Percentiles rank a stretch among this genome's conserved stretches.
These are phyloP conservation scores for Skeletonema grethae DNA, from an alignment of 108 stramenopile species.

Conservation along the genomic window DNA sequence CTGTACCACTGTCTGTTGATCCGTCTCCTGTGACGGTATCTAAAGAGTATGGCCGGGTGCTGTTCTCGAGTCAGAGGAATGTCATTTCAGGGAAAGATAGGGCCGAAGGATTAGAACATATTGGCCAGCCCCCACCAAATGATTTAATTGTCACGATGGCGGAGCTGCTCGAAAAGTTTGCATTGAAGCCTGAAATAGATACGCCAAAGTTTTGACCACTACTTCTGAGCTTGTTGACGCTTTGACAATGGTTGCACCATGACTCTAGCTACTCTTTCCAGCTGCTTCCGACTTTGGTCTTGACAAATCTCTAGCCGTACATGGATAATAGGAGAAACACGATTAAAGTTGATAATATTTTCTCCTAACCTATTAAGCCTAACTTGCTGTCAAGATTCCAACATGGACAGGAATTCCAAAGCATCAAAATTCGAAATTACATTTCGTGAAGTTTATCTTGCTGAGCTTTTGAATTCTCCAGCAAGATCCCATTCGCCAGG, in stretches of 20 bases:
- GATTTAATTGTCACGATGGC: not conserved
- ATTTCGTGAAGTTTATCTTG: not conserved
- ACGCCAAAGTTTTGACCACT: too few relatives aligned
- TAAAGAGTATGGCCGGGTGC: conserved; percentile 25
- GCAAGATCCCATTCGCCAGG: conserved; percentile 6
- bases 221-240: too few relatives aligned
- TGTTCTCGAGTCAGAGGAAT: conserved; percentile 16
- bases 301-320: too few relatives aligned
- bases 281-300: too few relatives aligned
- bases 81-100: not conserved
- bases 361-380: too few relatives aligned
- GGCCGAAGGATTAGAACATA: not conserved
- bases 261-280: too few relatives aligned
- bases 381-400: too few relatives aligned
- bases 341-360: too few relatives aligned
- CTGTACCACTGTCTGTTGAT: not conserved
- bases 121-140: not conserved
- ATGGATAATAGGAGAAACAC: too few relatives aligned
- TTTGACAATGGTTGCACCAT: too few relatives aligned
- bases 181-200: not conserved
- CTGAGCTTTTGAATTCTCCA: not conserved
- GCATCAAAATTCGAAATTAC: too few relatives aligned
- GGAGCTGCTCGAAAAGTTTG: not conserved
- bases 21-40: conserved; percentile 13
- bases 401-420: too few relatives aligned